phyloP scores from a whole-genome alignment of 2,329 filamentous ascomycete species.

The Aureobasidium uvarum region DNA sequence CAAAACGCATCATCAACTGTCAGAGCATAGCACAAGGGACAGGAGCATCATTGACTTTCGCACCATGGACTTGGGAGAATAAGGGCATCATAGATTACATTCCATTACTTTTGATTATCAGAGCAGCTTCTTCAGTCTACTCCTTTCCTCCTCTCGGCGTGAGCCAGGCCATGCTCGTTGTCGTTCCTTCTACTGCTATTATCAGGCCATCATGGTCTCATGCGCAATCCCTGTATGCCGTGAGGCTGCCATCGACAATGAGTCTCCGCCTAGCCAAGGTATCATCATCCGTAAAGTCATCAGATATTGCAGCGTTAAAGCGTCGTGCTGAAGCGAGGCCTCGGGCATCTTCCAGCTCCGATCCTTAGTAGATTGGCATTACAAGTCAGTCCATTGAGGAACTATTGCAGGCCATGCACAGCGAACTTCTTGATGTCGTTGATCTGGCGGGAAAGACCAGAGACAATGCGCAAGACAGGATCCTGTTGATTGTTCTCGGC shows the following conservation, averaged over 20 bases:
- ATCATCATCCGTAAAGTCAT: slow-evolving; percentile 9
- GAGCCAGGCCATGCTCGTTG: neutral
- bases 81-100: neutral
- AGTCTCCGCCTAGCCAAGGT: neutral
- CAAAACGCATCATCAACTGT: neutral
- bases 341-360: slow-evolving; percentile 19
- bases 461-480: slow-evolving; percentile 42
- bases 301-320: neutral
- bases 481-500: slow-evolving; percentile 54
- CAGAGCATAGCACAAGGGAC: neutral
- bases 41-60: neutral
- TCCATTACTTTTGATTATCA: slow-evolving; percentile 19
- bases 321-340: neutral
- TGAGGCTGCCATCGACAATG: neutral
- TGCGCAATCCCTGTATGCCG: neutral
- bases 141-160: neutral
- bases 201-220: neutral
- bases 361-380: neutral
- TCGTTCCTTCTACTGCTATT: neutral
- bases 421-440: slow-evolving; percentile 30
- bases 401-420: neutral
- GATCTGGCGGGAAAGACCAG: slow-evolving; percentile 35
- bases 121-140: neutral
- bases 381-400: neutral
- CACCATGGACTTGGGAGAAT: neutral